Conservation (phyloP, 2,329 filamentous ascomycete genomes). For the Teratosphaeria zuluensis region DNA sequence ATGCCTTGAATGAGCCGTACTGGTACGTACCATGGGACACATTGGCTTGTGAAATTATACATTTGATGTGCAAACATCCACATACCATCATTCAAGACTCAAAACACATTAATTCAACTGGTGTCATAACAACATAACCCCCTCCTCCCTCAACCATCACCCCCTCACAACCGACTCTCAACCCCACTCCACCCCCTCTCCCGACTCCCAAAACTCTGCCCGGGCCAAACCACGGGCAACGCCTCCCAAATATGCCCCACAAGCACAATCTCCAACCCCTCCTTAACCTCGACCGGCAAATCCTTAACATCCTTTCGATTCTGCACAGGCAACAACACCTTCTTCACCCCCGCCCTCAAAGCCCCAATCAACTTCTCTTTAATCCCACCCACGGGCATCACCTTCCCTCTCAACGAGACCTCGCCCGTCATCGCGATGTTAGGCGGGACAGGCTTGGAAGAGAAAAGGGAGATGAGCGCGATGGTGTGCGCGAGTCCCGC, state of each 20-base stretch:
- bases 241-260: conserved; percentile 93
- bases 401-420: conserved; percentile 71
- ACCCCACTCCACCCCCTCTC: conserved; percentile 59
- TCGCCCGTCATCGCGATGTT: conserved; percentile 90
- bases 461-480: conserved; percentile 83
- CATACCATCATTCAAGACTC: not conserved
- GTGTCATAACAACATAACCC: not conserved
- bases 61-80: too few relatives aligned
- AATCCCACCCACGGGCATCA: conserved; percentile 92
- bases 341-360: conserved; percentile 85
- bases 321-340: conserved; percentile 74
- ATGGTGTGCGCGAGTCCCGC: conserved; percentile 92
- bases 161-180: conserved; percentile 62
- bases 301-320: conserved; percentile 92
- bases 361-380: conserved; percentile 98
- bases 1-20: too few relatives aligned
- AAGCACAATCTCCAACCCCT: conserved; percentile 78
- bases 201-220: conserved; percentile 67
- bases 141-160: not conserved
- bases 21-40: too few relatives aligned
- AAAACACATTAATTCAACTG: not conserved
- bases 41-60: not conserved
- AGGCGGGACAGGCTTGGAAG: conserved; percentile 73
- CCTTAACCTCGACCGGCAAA: conserved; percentile 77
- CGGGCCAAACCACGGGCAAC: conserved; percentile 83